A percentile compares a stretch with the other conserved stretches of the same genome.
Conservation (phyloP, 1,284 basidiomycete genomes). For the Moesziomyces sp. region DNA sequence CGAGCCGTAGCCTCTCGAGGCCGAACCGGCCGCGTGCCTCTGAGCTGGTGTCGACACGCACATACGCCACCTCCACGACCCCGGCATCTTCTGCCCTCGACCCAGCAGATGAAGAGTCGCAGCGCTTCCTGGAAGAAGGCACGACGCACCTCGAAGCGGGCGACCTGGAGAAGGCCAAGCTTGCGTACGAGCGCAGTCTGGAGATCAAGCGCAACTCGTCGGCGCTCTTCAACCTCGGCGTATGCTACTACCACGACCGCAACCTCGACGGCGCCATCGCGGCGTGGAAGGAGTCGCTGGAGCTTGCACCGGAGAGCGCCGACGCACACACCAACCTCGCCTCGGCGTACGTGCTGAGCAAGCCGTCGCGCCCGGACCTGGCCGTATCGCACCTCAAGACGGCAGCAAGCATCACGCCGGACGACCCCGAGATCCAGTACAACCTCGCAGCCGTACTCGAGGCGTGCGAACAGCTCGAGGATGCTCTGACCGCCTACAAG, state of each 20-base stretch:
- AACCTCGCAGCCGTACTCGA: conserved; percentile 90
- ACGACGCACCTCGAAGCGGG: conserved; percentile 89
- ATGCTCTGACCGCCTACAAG: conserved; percentile 82
- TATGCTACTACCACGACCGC: conserved; percentile 89
- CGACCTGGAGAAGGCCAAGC: conserved; percentile 82
- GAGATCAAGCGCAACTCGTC: conserved; percentile 83
- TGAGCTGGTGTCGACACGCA: not conserved
- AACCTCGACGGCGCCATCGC: conserved; percentile 56
- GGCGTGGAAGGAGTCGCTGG: conserved; percentile 60
- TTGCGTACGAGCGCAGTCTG: conserved; percentile 81
- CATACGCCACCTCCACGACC: conserved; percentile 82
- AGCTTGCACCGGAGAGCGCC: conserved; percentile 82
- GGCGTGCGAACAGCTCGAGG: conserved; percentile 84
- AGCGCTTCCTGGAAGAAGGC: conserved; percentile 84
- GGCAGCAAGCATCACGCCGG: conserved; percentile 84
- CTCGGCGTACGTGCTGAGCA: conserved; percentile 90
- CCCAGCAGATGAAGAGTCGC: conserved; percentile 83
- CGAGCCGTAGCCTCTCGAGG: not conserved
- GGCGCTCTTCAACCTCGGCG: conserved; percentile 86
- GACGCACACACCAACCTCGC: conserved; percentile 95
- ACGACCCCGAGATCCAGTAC: conserved; percentile 94
- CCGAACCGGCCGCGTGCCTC: not conserved
- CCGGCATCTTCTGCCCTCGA: conserved; percentile 82
- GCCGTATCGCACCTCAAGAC: conserved; percentile 81
- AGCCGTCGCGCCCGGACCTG: conserved; percentile 84